Conservation (phyloP, 2,329 filamentous ascomycete species). For the Monilinia polystroma region DNA sequence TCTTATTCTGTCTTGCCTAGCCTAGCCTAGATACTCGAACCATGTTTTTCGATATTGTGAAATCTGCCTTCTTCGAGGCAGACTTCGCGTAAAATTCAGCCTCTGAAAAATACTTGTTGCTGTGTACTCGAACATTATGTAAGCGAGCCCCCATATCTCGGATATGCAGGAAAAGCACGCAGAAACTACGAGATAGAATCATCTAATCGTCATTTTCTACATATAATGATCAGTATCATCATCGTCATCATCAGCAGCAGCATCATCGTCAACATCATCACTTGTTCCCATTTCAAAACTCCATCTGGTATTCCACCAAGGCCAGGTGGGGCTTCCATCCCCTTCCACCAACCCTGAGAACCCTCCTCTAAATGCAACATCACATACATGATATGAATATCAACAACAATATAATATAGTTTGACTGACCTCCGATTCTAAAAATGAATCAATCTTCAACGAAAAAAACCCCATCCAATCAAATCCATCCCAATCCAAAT, state of each 20-base stretch:
- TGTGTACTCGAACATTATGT: background rate
- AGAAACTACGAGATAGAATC: conserved; percentile 4
- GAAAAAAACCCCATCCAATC: conserved; percentile 1
- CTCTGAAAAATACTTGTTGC: background rate
- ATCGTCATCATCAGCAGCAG: too few species aligned
- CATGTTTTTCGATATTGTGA: background rate
- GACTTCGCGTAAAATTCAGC: background rate
- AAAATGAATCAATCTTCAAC: conserved; percentile 12
- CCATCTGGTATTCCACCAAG: conserved; percentile 12
- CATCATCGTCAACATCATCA: too few species aligned
- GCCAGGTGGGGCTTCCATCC: conserved; percentile 14
- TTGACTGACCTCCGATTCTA: conserved; percentile 11
- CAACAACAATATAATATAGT: background rate
- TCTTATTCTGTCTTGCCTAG: background rate
- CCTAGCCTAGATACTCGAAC: background rate
- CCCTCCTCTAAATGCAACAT: conserved; percentile 3
- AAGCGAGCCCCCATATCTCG: background rate
- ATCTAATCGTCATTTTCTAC: background rate
- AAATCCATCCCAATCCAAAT: background rate
- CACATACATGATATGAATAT: background rate
- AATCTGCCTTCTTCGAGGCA: conserved; percentile 18
- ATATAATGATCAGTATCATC: background rate
- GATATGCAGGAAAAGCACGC: background rate
- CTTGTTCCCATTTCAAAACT: background rate
- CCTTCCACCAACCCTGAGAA: background rate